A percentile compares a stretch with the other conserved stretches of the same genome.
phyloP scores from a whole-genome alignment of 441 rosid genomes.

The Macaranga tanarius region DNA sequence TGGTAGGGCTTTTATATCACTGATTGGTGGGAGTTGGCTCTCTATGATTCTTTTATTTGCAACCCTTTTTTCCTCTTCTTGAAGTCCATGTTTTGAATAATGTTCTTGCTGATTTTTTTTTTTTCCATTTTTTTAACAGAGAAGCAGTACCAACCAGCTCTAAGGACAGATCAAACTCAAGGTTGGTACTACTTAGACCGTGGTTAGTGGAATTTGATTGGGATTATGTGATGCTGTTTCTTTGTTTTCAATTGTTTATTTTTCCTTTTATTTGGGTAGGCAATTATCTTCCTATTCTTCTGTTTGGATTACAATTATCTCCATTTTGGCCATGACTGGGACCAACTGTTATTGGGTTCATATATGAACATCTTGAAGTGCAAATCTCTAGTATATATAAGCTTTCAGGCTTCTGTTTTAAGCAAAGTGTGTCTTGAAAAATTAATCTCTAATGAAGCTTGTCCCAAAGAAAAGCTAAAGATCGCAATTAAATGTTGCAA shows the following conservation, averaged over 20 bases:
- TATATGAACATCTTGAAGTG: neutral
- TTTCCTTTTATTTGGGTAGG: neutral
- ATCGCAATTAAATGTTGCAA: neutral
- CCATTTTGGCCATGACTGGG: neutral
- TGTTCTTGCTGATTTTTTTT: neutral
- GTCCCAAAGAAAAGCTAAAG: neutral
- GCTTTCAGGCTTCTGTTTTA: neutral
- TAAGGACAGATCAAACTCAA: slow-evolving; percentile 39
- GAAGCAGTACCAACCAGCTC: slow-evolving; percentile 48
- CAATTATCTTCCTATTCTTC: neutral
- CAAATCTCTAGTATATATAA: neutral
- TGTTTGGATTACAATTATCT: neutral
- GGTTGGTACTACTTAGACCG: slow-evolving; percentile 31
- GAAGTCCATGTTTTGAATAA: neutral
- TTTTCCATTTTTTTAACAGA: slow-evolving; percentile 34
- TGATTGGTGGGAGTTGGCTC: neutral
- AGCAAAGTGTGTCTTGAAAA: neutral
- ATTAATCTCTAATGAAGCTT: neutral
- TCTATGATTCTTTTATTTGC: neutral
- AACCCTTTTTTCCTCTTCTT: too few relatives aligned
- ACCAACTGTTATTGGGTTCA: neutral
- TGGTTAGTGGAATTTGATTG: neutral
- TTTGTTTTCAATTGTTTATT: neutral
- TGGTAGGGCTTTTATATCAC: slow-evolving; percentile 3
- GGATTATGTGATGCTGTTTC: neutral